Conservation (phyloP, 345 rosid species). For the Psidium guajava region DNA sequence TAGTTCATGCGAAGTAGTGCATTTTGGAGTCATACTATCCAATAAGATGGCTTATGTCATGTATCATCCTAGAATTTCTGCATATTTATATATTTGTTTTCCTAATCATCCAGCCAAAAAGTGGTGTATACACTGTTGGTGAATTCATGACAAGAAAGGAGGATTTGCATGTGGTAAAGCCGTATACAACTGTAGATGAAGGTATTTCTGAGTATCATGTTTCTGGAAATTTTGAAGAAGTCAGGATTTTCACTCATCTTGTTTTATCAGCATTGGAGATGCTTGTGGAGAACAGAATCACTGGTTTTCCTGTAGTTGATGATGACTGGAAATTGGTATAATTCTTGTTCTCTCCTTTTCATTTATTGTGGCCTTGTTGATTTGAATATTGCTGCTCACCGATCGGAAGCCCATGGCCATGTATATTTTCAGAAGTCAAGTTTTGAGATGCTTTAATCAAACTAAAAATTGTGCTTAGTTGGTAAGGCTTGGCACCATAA, state of each 20-base stretch:
- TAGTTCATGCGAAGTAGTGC: not conserved
- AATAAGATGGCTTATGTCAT: not conserved
- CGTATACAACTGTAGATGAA: conserved; percentile 73
- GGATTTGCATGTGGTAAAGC: conserved; percentile 61
- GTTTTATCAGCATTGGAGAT: conserved; percentile 52
- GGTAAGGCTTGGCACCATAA: not conserved
- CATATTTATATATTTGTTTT: not conserved
- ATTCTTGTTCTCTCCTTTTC: not conserved
- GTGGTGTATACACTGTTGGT: conserved; percentile 62
- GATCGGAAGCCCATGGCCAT: not conserved
- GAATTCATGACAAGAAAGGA: conserved; percentile 83
- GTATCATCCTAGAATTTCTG: not conserved
- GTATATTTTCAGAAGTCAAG: not conserved
- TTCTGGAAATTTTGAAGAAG: not conserved
- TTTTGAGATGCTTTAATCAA: not conserved
- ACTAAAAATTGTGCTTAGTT: not conserved
- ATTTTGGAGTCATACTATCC: not conserved
- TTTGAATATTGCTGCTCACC: not conserved
- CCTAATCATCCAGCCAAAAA: conserved; percentile 27
- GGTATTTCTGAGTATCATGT: conserved; percentile 17
- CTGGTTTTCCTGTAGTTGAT: conserved; percentile 87
- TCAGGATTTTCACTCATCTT: not conserved
- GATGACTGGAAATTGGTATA: conserved; percentile 74
- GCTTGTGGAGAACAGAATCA: conserved; percentile 66
- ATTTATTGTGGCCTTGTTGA: not conserved